Conservation (phyloP, 306 rosid species). For the Vicia sativa region DNA sequence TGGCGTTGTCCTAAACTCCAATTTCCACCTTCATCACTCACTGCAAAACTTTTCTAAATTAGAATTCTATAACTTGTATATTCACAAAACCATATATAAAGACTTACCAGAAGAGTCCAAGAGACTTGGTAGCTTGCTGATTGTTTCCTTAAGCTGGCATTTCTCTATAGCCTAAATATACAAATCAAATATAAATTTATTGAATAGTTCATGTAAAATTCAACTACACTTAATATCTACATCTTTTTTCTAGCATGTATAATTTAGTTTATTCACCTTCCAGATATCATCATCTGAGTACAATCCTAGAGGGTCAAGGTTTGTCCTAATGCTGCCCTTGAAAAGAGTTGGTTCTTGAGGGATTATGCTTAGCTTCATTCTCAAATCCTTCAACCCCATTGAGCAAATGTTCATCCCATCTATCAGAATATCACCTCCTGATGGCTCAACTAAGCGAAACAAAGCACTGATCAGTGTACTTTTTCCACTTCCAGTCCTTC, state of each 20-base stretch:
- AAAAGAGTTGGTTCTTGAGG: background rate
- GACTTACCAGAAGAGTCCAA: conserved; percentile 56
- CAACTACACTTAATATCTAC: background rate
- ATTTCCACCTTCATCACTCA: conserved; percentile 85
- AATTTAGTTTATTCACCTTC: conserved; percentile 53
- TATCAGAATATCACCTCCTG: conserved; percentile 47
- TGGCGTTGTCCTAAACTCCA: conserved; percentile 45
- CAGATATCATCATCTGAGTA: conserved; percentile 71
- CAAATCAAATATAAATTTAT: background rate
- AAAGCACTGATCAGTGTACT: conserved; percentile 76
- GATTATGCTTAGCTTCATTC: conserved; percentile 72
- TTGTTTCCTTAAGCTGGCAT: conserved; percentile 5
- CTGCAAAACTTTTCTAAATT: conserved; percentile 39
- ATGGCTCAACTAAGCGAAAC: conserved; percentile 79
- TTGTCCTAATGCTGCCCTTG: background rate
- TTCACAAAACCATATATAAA: background rate
- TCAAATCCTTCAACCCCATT: conserved; percentile 73
- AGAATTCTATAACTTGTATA: background rate
- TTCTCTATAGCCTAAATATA: background rate
- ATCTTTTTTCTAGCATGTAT: background rate
- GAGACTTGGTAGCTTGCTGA: conserved; percentile 1
- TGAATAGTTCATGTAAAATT: background rate
- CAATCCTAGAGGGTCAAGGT: background rate
- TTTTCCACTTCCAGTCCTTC: conserved; percentile 52
- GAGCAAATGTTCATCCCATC: conserved; percentile 48